Evolutionary conservation across 1,139 yeast genomes (phyloP).

Genomic region (Barnettozyma hawaiiensis): DNA sequence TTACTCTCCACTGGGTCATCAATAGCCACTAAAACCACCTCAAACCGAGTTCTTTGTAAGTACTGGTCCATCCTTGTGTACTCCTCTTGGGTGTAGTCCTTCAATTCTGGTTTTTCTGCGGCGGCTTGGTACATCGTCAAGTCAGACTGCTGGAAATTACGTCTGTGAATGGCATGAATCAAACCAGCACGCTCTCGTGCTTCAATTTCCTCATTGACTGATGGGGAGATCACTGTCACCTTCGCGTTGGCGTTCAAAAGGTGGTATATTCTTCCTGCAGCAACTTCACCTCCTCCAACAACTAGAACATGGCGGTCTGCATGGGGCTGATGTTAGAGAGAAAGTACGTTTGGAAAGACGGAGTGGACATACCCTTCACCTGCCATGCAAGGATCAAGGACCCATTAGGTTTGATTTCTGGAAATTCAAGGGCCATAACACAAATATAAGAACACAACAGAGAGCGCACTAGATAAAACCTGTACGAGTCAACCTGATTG

Average conservation of each 20-base stretch:
- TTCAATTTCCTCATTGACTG: slow-evolving; percentile 39
- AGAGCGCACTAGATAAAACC: too few species aligned
- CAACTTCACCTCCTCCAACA: slow-evolving; percentile 82
- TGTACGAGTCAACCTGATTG: too few species aligned
- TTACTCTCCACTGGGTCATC: slow-evolving; percentile 59
- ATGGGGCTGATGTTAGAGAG: not conserved
- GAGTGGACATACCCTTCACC: slow-evolving; percentile 37
- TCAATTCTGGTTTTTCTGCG: slow-evolving; percentile 16
- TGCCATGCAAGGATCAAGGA: slow-evolving; percentile 40
- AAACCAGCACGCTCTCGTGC: slow-evolving; percentile 38
- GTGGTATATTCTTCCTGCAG: slow-evolving; percentile 62
- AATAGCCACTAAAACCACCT: slow-evolving; percentile 68
- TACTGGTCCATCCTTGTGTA: slow-evolving; percentile 34
- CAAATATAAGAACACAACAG: too few species aligned
- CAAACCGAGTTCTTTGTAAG: slow-evolving; percentile 41
- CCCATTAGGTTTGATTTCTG: slow-evolving; percentile 34
- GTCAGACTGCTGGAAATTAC: slow-evolving; percentile 42
- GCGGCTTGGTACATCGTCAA: slow-evolving; percentile 43
- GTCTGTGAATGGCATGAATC: slow-evolving; percentile 35
- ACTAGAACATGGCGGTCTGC: slow-evolving; percentile 51
- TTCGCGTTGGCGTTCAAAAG: slow-evolving; percentile 64
- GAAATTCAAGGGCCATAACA: slow-evolving; percentile 3
- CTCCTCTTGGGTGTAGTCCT: slow-evolving; percentile 25
- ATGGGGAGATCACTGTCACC: slow-evolving; percentile 62
- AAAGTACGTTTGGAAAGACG: not conserved